Conservation (phyloP, 176 grass and related monocot genomes). For the Bromus sterilis region DNA sequence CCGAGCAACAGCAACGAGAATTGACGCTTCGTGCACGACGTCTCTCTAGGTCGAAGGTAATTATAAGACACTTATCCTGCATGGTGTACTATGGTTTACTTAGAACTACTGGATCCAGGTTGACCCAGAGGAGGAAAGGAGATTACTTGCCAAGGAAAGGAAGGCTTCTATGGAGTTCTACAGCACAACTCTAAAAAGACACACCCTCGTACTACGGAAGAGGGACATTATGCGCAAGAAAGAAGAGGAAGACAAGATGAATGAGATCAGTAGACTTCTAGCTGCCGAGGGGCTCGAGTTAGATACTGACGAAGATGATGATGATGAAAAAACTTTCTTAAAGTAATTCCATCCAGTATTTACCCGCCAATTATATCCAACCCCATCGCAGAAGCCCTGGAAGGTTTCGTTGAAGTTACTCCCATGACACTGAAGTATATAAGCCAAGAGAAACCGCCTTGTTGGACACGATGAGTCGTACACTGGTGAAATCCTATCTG, state of each 20-base stretch:
- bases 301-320: slow-evolving; percentile 73
- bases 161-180: slow-evolving; percentile 85
- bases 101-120: slow-evolving; percentile 37
- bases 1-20: slow-evolving; percentile 82
- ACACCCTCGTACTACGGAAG: slow-evolving; percentile 74
- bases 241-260: slow-evolving; percentile 69
- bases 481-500: not conserved
- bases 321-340: slow-evolving; percentile 25
- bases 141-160: slow-evolving; percentile 73
- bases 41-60: slow-evolving; percentile 86
- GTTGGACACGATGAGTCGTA: not conserved
- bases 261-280: slow-evolving; percentile 57
- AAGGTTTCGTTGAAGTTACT: not conserved
- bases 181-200: slow-evolving; percentile 72
- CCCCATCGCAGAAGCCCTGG: not conserved
- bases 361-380: not conserved
- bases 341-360: slow-evolving; percentile 3
- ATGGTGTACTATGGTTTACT: not conserved
- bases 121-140: slow-evolving; percentile 91
- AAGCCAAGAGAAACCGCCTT: not conserved
- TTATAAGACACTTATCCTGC: not conserved
- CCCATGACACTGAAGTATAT: not conserved
- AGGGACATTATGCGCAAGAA: slow-evolving; percentile 84
- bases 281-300: slow-evolving; percentile 86
- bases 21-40: slow-evolving; percentile 66